phyloP scores from a whole-genome alignment of 139 green algal genomes.

The Dunaliella sp. region DNA sequence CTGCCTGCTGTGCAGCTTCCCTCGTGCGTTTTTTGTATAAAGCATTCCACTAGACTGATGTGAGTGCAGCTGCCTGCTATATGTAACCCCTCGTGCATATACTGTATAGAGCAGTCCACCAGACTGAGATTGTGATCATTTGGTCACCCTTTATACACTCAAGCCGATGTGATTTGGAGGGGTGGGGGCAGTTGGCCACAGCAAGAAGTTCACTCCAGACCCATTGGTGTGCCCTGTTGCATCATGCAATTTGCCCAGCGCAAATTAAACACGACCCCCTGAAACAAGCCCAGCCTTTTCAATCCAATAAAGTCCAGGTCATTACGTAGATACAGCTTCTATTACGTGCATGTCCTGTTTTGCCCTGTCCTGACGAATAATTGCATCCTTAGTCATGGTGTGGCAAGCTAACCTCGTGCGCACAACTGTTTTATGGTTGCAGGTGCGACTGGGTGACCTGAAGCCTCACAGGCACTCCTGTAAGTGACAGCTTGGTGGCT shows the following conservation, averaged over 20 bases:
- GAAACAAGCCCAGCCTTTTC: too few species aligned
- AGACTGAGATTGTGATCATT: too few species aligned
- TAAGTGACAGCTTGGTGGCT: not conserved
- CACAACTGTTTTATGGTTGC: not conserved
- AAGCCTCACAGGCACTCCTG: not conserved
- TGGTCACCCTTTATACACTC: too few species aligned
- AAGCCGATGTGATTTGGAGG: too few species aligned
- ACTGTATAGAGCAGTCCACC: not conserved
- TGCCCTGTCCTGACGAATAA: too few species aligned
- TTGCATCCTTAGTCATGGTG: too few species aligned
- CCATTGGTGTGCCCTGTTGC: too few species aligned
- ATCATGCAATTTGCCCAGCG: too few species aligned
- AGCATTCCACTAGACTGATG: not conserved
- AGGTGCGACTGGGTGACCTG: not conserved
- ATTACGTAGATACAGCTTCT: not conserved
- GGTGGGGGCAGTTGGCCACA: too few species aligned
- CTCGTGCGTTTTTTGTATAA: not conserved
- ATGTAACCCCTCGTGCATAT: not conserved
- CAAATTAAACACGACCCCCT: too few species aligned
- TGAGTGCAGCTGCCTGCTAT: not conserved
- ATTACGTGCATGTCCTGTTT: too few species aligned
- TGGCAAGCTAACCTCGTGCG: not conserved
- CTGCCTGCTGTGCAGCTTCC: not conserved
- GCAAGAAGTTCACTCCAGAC: too few species aligned
- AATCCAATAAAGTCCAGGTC: not conserved